phyloP scores from a whole-genome alignment of 2,329 filamentous ascomycete species.

The Bipolaris sorokiniana region DNA sequence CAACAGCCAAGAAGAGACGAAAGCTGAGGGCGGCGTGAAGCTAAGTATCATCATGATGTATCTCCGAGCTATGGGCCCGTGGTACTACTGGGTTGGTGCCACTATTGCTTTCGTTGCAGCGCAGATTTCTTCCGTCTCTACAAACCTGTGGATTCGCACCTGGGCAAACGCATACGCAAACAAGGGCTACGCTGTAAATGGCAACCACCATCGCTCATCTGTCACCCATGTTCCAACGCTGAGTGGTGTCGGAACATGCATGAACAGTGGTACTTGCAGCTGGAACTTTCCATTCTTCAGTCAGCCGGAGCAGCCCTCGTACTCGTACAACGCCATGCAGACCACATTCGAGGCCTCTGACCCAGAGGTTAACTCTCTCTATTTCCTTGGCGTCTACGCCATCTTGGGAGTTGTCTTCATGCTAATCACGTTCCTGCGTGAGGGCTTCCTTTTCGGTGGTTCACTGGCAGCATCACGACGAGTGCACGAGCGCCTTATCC shows the following conservation, averaged over 20 bases:
- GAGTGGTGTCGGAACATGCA: conserved; percentile 54
- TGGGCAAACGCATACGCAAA: conserved; percentile 89
- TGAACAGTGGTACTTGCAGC: conserved; percentile 59
- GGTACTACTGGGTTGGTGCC: conserved; percentile 91
- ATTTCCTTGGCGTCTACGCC: conserved; percentile 85
- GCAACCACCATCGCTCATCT: conserved; percentile 44
- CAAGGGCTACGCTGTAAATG: conserved; percentile 48
- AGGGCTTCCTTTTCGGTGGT: conserved; percentile 89
- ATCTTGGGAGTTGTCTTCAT: conserved; percentile 79
- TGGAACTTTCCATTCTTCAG: conserved; percentile 51
- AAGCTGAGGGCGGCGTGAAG: conserved; percentile 86
- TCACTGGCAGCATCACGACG: conserved; percentile 86
- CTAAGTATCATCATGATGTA: conserved; percentile 86
- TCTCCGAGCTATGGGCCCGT: conserved; percentile 87
- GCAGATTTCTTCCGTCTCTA: conserved; percentile 84
- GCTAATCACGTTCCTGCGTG: conserved; percentile 78
- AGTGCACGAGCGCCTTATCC: conserved; percentile 80
- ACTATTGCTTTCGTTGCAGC: conserved; percentile 77
- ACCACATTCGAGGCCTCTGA: conserved; percentile 47
- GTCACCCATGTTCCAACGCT: conserved; percentile 54
- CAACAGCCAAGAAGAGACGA: conserved; percentile 66
- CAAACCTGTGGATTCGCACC: conserved; percentile 91
- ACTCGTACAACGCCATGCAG: conserved; percentile 49
- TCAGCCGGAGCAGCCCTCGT: conserved; percentile 33
- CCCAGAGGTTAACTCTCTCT: conserved; percentile 75